Percentiles rank a stretch among this genome's conserved stretches.
Evolutionary conservation across 352 stramenopile genomes (phyloP).

Genomic region (Pythium aphanidermatum): DNA sequence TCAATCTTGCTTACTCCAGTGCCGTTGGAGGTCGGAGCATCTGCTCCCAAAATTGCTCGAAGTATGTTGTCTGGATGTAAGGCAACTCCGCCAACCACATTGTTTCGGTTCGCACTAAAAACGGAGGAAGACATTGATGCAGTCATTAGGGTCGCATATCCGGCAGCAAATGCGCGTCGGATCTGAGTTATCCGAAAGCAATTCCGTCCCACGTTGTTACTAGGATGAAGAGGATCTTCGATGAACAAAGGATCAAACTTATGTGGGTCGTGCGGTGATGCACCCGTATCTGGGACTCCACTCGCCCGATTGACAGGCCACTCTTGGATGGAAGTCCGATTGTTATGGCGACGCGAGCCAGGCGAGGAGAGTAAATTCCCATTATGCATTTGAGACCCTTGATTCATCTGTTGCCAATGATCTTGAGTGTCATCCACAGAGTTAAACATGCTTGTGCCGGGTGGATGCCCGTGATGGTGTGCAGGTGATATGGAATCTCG

Average conservation of each 20-base stretch:
- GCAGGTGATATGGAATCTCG: constrained; percentile 42
- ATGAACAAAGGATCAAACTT: constrained; percentile 95
- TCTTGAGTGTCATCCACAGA: constrained; percentile 57
- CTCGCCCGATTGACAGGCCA: constrained; percentile 22
- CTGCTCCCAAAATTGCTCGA: constrained; percentile 53
- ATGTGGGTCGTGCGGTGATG: constrained; percentile 68
- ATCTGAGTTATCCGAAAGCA: constrained; percentile 94
- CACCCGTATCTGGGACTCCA: constrained; percentile 19
- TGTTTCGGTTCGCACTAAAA: constrained; percentile 50
- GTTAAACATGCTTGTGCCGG: constrained; percentile 7
- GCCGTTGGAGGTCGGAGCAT: constrained; percentile 12
- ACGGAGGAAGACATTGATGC: constrained; percentile 46
- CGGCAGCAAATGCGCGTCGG: constrained; percentile 65
- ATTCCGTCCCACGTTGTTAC: constrained; percentile 96
- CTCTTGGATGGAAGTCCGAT: constrained; percentile 57
- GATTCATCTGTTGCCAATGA: constrained; percentile 54
- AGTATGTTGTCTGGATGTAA: constrained; percentile 79
- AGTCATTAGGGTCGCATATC: constrained; percentile 58
- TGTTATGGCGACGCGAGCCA: constrained; percentile 56
- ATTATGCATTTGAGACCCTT: constrained; percentile 40
- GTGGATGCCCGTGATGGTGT: constrained; percentile 21
- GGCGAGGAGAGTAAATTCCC: constrained; percentile 50
- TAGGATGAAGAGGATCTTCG: constrained; percentile 90
- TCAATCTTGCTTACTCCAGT: not conserved
- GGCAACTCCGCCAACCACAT: constrained; percentile 52